Base-by-base conservation (phyloP, 768 basidiomycete species). In the Tricholoma bakamatsutake region DNA sequence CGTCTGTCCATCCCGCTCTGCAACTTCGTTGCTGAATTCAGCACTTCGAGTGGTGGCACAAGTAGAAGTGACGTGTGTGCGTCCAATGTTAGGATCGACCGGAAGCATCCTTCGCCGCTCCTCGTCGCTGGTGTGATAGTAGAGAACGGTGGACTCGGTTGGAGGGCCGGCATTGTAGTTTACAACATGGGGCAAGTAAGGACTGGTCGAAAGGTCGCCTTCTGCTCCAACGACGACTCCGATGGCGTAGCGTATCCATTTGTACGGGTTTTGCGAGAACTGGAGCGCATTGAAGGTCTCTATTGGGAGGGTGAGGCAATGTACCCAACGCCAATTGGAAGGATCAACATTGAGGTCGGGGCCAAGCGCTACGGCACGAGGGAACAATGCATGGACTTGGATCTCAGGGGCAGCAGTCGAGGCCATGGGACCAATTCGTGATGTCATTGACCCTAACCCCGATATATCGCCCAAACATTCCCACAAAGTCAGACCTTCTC, bases 231-330 rank as follows among this genome's bases (percentile, higher is more conserved):
- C 35, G 52, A 64, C 57, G 34, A 59, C 55, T 33, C 64, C 60
- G 33, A 61, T 65, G 55, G 61, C 56, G 43, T 61, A 64, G 21
- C 59, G 58, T 24, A 64, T 61, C 61, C 61, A 62, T 59, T 62
- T 61, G 58, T 59, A 61, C 13, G 56, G 61, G 30, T 49, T 59
- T 17, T 40, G 55, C 10, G 58, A 59, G 56, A 64, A 54, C 15
- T 59, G 54, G 34, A 59, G 61, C 17, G 39, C 39, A 40, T 39
- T 39, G 15, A 39, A 39, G 37, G 37, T n/a, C 37, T 39, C 46
- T 17, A 40, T 13, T 40, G 39, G 39, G n/a, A 40, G 39, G 39
- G n/a, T 40, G 33, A 34, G 33, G 33, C 33, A 34, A 34, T 34
- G 33, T 2, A 34, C 33, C 33, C 33, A 34, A 34, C 33, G 33